Conservation (phyloP, 805 yeast genomes). For the Cyberlindnera xishuangbannaensis region DNA sequence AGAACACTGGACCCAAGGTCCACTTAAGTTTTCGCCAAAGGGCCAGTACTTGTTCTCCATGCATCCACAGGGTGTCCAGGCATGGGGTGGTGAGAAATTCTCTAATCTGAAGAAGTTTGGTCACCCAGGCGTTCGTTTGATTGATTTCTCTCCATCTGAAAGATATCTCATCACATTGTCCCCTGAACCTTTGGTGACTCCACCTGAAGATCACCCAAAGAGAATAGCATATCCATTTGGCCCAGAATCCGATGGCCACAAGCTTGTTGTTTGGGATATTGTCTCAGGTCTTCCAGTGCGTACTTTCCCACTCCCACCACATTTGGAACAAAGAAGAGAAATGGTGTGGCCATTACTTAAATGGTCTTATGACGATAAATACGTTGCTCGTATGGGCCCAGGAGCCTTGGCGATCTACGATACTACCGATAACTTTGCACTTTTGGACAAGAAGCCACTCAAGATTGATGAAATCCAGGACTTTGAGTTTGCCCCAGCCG, state of each 20-base stretch:
- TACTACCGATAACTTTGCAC: conserved; percentile 64
- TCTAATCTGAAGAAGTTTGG: conserved; percentile 68
- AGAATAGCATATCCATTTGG: conserved; percentile 74
- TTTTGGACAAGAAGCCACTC: conserved; percentile 80
- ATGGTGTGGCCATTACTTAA: conserved; percentile 95
- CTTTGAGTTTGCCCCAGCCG: conserved; percentile 93
- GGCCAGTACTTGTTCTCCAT: conserved; percentile 85
- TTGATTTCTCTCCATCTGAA: conserved; percentile 92
- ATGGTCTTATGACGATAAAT: conserved; percentile 91
- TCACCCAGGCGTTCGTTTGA: conserved; percentile 84
- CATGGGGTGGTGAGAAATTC: conserved; percentile 91
- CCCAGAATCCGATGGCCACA: conserved; percentile 86
- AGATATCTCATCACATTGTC: conserved; percentile 86
- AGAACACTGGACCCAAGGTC: conserved; percentile 80
- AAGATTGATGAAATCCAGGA: conserved; percentile 82
- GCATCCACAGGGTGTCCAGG: conserved; percentile 91
- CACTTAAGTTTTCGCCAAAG: conserved; percentile 85
- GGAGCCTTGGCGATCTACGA: conserved; percentile 91
- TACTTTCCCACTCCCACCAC: conserved; percentile 85
- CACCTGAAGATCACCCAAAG: conserved; percentile 59
- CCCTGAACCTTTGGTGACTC: conserved; percentile 70
- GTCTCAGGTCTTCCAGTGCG: conserved; percentile 76
- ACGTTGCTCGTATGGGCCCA: conserved; percentile 92
- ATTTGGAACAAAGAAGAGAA: conserved; percentile 55
- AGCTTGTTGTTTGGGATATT: conserved; percentile 89